phyloP scores from a whole-genome alignment of 352 stramenopile genomes.

The Pythium vanterpoolii region DNA sequence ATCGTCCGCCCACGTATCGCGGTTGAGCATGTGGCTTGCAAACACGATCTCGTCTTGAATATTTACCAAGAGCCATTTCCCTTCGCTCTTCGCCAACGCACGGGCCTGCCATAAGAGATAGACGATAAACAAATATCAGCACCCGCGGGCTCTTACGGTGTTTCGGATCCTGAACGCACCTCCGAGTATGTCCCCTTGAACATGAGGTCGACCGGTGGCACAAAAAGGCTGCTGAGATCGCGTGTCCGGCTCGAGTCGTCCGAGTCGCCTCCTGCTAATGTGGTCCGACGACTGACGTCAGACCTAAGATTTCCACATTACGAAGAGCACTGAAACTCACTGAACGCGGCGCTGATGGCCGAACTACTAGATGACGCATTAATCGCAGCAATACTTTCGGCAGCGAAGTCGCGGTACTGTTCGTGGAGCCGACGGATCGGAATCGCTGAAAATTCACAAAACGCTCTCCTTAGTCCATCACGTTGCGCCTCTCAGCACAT shows the following conservation, averaged over 20 bases:
- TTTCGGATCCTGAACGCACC: conserved; percentile 28
- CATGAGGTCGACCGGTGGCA: conserved; percentile 72
- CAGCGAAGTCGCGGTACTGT: conserved; percentile 77
- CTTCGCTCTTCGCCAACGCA: conserved; percentile 75
- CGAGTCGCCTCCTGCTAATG: background rate
- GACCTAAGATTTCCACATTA: background rate
- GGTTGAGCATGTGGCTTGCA: conserved; percentile 93
- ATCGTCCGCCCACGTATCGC: conserved; percentile 95
- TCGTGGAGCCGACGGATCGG: conserved; percentile 59
- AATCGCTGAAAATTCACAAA: conserved; percentile 26
- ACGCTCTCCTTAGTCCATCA: background rate
- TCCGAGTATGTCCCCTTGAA: conserved; percentile 77
- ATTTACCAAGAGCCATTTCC: conserved; percentile 94
- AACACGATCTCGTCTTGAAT: conserved; percentile 94
- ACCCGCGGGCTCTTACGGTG: too few species aligned
- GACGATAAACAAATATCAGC: background rate
- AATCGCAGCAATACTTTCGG: conserved; percentile 76
- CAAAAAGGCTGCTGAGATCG: conserved; percentile 70
- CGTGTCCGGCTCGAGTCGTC: conserved; percentile 27
- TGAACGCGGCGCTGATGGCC: conserved; percentile 43
- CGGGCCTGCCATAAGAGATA: conserved; percentile 33
- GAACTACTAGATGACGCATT: conserved; percentile 31
- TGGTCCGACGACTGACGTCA: background rate
- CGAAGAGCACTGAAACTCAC: conserved; percentile 16
- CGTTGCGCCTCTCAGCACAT: background rate